Percentiles rank a stretch among this genome's conserved stretches.
phyloP scores from a whole-genome alignment of 148 eudicot species.

The Agrostemma githago region DNA sequence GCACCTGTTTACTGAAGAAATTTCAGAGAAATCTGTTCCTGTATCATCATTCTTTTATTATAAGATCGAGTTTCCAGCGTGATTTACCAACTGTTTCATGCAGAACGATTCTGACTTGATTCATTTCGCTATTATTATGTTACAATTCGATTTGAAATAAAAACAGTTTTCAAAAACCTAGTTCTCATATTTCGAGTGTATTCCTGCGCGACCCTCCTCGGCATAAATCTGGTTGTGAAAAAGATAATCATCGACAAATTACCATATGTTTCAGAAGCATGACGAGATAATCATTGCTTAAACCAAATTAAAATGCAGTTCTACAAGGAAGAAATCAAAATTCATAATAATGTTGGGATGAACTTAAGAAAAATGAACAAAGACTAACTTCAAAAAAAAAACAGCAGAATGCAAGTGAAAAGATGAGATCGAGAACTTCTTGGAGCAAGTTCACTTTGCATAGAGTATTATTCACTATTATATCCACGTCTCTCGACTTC shows the following conservation, averaged over 20 bases:
- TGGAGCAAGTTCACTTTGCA: constrained; percentile 20
- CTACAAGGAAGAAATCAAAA: not conserved
- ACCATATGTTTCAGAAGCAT: constrained; percentile 8
- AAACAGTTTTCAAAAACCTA: no score
- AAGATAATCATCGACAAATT: not conserved
- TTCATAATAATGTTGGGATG: not conserved
- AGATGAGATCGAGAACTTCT: constrained; percentile 13
- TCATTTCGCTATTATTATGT: constrained; percentile 18
- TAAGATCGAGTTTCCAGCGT: not conserved
- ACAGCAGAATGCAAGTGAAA: constrained; percentile 1
- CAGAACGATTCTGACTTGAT: constrained; percentile 9
- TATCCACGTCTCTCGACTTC: constrained; percentile 11
- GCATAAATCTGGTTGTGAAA: not conserved
- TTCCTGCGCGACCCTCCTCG: no score
- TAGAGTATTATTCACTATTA: constrained; percentile 16
- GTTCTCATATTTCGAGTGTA: not conserved
- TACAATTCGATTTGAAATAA: constrained; percentile 2
- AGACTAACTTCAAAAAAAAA: constrained; percentile 11
- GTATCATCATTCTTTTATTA: not conserved
- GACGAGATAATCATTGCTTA: constrained; percentile 1
- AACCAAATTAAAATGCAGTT: constrained; percentile 9
- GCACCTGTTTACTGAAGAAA: constrained; percentile 22
- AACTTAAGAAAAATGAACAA: not conserved
- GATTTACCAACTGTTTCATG: not conserved
- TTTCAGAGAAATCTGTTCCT: not conserved